Conservation (phyloP, 768 basidiomycete species). For the Mrakia blollopis region DNA sequence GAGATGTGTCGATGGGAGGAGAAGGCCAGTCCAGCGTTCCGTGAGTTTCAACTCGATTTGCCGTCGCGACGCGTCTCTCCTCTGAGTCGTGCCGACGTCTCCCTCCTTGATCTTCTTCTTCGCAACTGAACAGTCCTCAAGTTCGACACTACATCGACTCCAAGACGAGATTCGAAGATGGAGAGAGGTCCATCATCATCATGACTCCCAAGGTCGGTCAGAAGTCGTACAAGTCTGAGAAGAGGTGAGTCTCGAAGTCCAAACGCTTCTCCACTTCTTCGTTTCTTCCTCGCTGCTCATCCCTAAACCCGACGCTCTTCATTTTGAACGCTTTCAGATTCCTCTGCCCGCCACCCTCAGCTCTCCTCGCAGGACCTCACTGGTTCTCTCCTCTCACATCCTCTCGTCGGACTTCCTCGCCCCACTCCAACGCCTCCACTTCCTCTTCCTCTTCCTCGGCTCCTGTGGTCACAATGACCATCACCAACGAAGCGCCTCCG, state of each 20-base stretch:
- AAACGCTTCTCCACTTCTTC: background rate
- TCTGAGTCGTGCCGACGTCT: background rate
- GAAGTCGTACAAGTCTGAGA: slow-evolving; percentile 94
- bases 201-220: slow-evolving; percentile 98
- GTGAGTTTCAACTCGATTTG: background rate
- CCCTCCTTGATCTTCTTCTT: background rate
- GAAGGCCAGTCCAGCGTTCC: background rate
- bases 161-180: slow-evolving; percentile 77
- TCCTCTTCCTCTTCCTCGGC: slow-evolving; percentile 24
- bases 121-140: background rate
- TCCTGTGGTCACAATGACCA: slow-evolving; percentile 79
- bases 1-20: background rate
- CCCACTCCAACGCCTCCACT: background rate
- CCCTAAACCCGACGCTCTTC: background rate
- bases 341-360: slow-evolving; percentile 88
- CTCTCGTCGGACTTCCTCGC: background rate
- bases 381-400: slow-evolving; percentile 54
- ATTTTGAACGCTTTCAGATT: slow-evolving; percentile 51
- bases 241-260: slow-evolving; percentile 54
- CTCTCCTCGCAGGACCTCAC: slow-evolving; percentile 85
- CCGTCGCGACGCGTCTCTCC: background rate
- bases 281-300: background rate
- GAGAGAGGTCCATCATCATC: slow-evolving; percentile 89
- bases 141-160: slow-evolving; percentile 70
- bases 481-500: slow-evolving; percentile 77